Conservation (phyloP, 1,139 yeast species). For the Ogataea hybrid region DNA sequence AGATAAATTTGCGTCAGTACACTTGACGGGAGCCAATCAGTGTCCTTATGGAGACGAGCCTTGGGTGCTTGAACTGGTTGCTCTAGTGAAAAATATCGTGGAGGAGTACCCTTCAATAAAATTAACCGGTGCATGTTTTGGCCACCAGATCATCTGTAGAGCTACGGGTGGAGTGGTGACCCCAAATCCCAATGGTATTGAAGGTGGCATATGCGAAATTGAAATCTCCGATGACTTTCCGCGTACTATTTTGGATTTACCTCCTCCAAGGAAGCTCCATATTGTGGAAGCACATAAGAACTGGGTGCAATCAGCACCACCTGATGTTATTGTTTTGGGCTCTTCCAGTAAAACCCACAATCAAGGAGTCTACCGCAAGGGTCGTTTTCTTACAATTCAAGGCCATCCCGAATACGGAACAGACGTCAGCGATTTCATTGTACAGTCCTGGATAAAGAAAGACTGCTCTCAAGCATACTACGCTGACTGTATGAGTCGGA, state of each 20-base stretch:
- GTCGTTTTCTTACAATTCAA: slow-evolving; percentile 60
- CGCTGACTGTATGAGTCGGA: slow-evolving; percentile 9
- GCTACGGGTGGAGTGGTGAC: slow-evolving; percentile 61
- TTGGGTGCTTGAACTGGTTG: slow-evolving; percentile 53
- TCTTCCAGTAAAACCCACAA: slow-evolving; percentile 50
- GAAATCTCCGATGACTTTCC: slow-evolving; percentile 24
- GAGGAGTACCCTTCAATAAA: slow-evolving; percentile 34
- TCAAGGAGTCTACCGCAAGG: slow-evolving; percentile 57
- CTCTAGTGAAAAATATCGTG: slow-evolving; percentile 37
- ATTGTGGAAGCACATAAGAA: slow-evolving; percentile 69
- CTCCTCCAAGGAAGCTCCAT: slow-evolving; percentile 29
- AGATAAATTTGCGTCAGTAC: slow-evolving; percentile 4
- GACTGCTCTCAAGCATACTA: slow-evolving; percentile 4
- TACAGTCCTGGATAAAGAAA: slow-evolving; percentile 2
- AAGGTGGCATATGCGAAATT: slow-evolving; percentile 55
- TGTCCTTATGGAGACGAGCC: slow-evolving; percentile 11
- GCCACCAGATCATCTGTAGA: slow-evolving; percentile 72
- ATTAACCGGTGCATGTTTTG: slow-evolving; percentile 69
- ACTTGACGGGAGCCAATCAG: slow-evolving; percentile 12
- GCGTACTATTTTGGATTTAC: slow-evolving; percentile 9
- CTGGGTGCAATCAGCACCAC: slow-evolving; percentile 52
- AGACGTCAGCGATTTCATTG: slow-evolving; percentile 18
- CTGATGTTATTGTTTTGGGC: slow-evolving; percentile 46
- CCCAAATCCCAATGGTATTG: slow-evolving; percentile 64
- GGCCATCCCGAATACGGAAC: slow-evolving; percentile 79